Conservation (phyloP, 2,329 filamentous ascomycete genomes). For the Nannizzia gypsea region DNA sequence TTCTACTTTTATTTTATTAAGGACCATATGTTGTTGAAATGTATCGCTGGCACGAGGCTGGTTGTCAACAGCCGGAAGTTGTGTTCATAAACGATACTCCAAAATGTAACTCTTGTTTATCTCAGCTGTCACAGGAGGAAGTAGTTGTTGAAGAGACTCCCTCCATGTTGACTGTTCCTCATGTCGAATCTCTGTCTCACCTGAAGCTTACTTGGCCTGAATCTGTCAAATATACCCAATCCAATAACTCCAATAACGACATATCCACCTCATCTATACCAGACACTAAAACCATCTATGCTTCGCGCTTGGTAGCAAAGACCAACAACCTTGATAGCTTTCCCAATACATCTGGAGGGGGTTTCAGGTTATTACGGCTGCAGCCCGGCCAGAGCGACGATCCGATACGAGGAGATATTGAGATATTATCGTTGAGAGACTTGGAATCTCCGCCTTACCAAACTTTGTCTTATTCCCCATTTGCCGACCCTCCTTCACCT, state of each 20-base stretch:
- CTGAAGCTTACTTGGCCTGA: not conserved
- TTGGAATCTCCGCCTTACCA: not conserved
- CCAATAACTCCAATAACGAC: not conserved
- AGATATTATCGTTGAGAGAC: not conserved
- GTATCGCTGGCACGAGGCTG: conserved; percentile 2
- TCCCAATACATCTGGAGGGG: not conserved
- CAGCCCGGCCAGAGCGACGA: not conserved
- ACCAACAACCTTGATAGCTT: not conserved
- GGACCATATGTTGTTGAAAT: not conserved
- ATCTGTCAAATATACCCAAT: not conserved
- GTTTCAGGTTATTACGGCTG: not conserved
- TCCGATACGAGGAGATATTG: not conserved
- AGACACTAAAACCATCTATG: not conserved
- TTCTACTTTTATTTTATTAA: not conserved
- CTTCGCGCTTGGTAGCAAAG: not conserved
- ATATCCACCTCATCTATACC: not conserved
- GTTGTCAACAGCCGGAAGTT: not conserved
- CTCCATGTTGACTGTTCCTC: not conserved
- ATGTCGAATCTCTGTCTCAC: not conserved
- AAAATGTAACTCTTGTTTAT: not conserved
- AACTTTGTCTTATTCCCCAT: conserved; percentile 7
- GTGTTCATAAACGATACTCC: not conserved
- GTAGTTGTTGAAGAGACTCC: not conserved
- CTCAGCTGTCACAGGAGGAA: not conserved
- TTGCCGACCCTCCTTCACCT: not conserved